A percentile compares a stretch with the other conserved stretches of the same genome.
phyloP scores from a whole-genome alignment of 345 rosid species.

The Laguncularia racemosa region DNA sequence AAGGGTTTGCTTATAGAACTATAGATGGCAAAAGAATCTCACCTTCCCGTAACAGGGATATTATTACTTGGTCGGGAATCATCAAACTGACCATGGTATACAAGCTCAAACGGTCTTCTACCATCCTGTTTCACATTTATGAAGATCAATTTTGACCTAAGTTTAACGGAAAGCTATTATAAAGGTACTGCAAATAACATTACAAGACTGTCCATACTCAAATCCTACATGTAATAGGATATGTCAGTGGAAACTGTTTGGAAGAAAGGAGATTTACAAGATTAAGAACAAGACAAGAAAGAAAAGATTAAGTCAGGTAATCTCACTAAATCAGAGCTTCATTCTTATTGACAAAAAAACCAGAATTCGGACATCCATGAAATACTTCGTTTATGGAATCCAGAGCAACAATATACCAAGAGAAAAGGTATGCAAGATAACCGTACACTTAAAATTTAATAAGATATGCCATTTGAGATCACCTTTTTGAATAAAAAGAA shows the following conservation, averaged over 20 bases:
- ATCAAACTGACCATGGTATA: constrained; percentile 90
- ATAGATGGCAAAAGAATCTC: neutral
- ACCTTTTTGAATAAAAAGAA: constrained; percentile 85
- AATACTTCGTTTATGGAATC: too few relatives aligned
- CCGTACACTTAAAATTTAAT: neutral
- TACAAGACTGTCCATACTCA: neutral
- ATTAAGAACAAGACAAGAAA: too few relatives aligned
- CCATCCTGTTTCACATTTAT: constrained; percentile 46
- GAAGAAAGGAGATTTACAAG: too few relatives aligned
- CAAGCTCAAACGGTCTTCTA: constrained; percentile 85
- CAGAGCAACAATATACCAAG: too few relatives aligned
- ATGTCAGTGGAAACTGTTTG: too few relatives aligned
- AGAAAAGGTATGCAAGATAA: too few relatives aligned
- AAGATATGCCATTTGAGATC: neutral
- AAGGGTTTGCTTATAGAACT: neutral
- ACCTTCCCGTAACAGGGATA: constrained; percentile 76
- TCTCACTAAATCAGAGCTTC: too few relatives aligned
- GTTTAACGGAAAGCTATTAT: too few relatives aligned
- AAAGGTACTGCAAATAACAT: neutral
- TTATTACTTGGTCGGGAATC: constrained; percentile 79
- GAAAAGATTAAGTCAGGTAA: too few relatives aligned
- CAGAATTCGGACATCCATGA: too few relatives aligned
- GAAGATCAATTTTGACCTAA: neutral
- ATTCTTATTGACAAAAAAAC: too few relatives aligned
- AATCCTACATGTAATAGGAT: too few relatives aligned